phyloP scores from a whole-genome alignment of 192 early-diverging fungal species.

The Coemansia nantahalensis region DNA sequence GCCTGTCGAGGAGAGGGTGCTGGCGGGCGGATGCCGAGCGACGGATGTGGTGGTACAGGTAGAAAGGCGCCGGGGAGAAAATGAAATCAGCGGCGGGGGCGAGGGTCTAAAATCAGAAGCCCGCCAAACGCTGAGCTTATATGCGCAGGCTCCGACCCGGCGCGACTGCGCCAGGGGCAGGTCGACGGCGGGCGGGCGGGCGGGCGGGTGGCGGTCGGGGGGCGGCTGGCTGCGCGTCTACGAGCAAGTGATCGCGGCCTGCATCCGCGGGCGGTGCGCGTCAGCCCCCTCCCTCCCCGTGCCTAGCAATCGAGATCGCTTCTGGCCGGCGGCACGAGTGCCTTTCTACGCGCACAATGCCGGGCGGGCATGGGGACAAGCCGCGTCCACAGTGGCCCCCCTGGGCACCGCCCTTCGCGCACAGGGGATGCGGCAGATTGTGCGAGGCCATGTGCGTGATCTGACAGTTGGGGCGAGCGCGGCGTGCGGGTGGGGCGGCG shows the following conservation, averaged over 20 bases:
- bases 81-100: conserved; percentile 3
- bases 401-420: no score
- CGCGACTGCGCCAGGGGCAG: conserved; percentile 3
- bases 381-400: no score
- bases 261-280: conserved; percentile 4
- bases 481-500: no score
- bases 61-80: conserved; percentile 5
- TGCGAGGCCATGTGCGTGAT: conserved; percentile 17
- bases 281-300: conserved; percentile 11
- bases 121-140: conserved; percentile 1
- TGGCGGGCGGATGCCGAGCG: background rate
- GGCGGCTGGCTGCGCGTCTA: conserved; percentile 12
- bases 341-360: no score
- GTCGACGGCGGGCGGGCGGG: conserved; percentile 1
- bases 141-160: conserved; percentile 1
- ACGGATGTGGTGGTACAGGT: conserved; percentile 9
- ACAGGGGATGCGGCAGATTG: background rate
- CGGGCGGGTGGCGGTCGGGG: conserved; percentile 6
- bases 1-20: background rate
- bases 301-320: background rate
- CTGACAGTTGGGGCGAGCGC: background rate
- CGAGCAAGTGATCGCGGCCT: conserved; percentile 8
- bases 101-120: conserved; percentile 10
- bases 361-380: no score
- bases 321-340: no score